Conservation (phyloP, 169 alveolate genomes). For the Eimeria nieschulzi region DNA sequence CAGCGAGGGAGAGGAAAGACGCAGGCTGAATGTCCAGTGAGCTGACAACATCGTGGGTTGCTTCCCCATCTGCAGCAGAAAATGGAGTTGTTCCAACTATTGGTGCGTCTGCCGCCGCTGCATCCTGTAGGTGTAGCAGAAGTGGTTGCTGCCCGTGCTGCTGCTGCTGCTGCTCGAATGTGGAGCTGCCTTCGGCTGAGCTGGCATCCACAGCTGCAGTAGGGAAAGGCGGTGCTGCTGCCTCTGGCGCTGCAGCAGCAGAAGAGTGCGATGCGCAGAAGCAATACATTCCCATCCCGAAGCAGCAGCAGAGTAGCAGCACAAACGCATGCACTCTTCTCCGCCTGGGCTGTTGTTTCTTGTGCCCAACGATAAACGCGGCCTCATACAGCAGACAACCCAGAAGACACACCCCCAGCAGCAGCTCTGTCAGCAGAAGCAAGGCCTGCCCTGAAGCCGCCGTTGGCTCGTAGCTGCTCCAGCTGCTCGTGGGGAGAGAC, state of each 20-base stretch:
- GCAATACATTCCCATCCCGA: not conserved
- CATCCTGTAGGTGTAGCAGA: not conserved
- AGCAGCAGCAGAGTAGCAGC: not conserved
- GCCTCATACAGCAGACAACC: not conserved
- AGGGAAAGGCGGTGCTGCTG: not conserved
- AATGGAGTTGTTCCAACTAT: too few species aligned
- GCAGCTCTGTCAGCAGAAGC: constrained; percentile 13
- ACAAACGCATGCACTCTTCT: not conserved
- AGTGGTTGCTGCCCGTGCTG: not conserved
- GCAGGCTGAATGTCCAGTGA: too few species aligned
- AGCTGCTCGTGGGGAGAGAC: not conserved
- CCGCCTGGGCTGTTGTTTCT: not conserved
- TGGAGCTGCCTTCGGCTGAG: not conserved
- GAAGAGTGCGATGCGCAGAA: not conserved
- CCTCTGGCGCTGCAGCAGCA: not conserved
- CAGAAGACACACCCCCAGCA: not conserved
- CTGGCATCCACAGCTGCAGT: not conserved
- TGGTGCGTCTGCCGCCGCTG: too few species aligned
- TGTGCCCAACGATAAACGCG: not conserved
- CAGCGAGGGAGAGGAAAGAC: too few species aligned
- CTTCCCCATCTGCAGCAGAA: too few species aligned
- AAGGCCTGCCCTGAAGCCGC: not conserved
- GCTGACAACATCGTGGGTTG: too few species aligned
- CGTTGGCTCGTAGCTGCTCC: constrained; percentile 1
- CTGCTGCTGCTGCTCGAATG: not conserved